A percentile compares a stretch with the other conserved stretches of the same genome.
These are phyloP conservation scores for Alternaria sp. DNA, from an alignment of 2,329 filamentous ascomycete species.

Conservation along the genomic window DNA sequence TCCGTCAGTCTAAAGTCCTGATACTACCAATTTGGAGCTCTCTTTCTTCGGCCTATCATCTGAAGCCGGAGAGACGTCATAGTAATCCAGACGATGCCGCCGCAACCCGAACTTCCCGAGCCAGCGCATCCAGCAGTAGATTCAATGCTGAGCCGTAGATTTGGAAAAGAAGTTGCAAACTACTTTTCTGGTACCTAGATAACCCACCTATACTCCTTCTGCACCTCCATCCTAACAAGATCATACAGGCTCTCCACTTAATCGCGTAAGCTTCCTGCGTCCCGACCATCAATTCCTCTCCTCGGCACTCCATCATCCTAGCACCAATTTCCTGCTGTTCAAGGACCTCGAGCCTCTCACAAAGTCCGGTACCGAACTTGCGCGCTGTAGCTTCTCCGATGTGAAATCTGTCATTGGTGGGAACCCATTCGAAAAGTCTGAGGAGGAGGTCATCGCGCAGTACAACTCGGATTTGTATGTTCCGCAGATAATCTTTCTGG, in stretches of 20 bases:
- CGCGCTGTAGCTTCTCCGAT: slow-evolving; percentile 73
- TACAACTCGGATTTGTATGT: slow-evolving; percentile 75
- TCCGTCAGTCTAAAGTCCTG: background rate
- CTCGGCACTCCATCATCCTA: slow-evolving; percentile 70
- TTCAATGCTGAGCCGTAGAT: slow-evolving; percentile 77
- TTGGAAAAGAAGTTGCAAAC: slow-evolving; percentile 81
- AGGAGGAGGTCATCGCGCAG: slow-evolving; percentile 74
- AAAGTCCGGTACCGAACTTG: slow-evolving; percentile 67
- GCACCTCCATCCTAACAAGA: slow-evolving; percentile 6
- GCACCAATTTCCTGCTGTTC: slow-evolving; percentile 77
- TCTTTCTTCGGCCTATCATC: background rate
- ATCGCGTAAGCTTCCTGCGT: slow-evolving; percentile 81
- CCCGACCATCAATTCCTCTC: slow-evolving; percentile 74
- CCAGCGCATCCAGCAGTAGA: slow-evolving; percentile 67
- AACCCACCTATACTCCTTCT: background rate
- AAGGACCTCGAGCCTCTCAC: slow-evolving; percentile 80
- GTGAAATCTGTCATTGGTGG: slow-evolving; percentile 74
- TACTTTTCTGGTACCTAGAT: slow-evolving; percentile 71
- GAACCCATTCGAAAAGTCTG: slow-evolving; percentile 73
- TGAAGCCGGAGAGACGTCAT: background rate
- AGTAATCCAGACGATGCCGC: slow-evolving; percentile 38
- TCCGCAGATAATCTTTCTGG: slow-evolving; percentile 83
- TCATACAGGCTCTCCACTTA: slow-evolving; percentile 70
- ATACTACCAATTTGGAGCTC: background rate
- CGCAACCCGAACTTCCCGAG: slow-evolving; percentile 61